A percentile compares a stretch with the other conserved stretches of the same genome.
phyloP scores from a whole-genome alignment of 2,329 filamentous ascomycete species.

The Macrophomina phaseolina region DNA sequence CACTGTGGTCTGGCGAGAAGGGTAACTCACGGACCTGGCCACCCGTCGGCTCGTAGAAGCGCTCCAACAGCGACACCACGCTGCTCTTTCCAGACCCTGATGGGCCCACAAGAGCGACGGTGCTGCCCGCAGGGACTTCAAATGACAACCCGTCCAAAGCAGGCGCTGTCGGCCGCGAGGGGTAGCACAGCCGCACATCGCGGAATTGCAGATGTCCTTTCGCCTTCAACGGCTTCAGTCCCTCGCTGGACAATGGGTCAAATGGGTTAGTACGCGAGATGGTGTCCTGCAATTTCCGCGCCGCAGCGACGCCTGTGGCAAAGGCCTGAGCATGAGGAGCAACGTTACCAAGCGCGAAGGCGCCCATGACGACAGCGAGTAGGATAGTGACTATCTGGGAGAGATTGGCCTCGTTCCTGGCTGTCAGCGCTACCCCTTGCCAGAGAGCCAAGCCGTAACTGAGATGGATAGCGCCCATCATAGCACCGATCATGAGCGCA shows the following conservation, averaged over 20 bases:
- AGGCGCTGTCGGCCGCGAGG: conserved; percentile 83
- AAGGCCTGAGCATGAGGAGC: neutral
- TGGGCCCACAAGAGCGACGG: conserved; percentile 86
- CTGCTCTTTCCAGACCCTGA: conserved; percentile 95
- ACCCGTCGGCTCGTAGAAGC: conserved; percentile 75
- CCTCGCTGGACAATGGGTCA: neutral
- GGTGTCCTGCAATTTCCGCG: neutral
- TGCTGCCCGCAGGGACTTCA: conserved; percentile 76
- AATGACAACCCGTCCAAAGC: conserved; percentile 70
- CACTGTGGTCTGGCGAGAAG: no score
- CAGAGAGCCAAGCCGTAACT: conserved; percentile 1
- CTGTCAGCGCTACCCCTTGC: neutral
- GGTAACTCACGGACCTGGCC: no score
- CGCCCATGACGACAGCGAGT: neutral
- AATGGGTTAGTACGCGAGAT: neutral
- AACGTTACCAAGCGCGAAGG: neutral
- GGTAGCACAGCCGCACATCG: conserved; percentile 93
- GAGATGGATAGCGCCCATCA: neutral
- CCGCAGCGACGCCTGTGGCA: neutral
- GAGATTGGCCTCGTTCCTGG: neutral
- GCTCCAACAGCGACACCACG: conserved; percentile 87
- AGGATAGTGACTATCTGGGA: neutral
- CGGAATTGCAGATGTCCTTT: conserved; percentile 65
- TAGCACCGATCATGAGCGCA: neutral
- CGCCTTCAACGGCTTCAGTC: neutral